Base-by-base conservation (phyloP, 768 basidiomycete genomes). In the Xerocomus brunneocitrinus region DNA sequence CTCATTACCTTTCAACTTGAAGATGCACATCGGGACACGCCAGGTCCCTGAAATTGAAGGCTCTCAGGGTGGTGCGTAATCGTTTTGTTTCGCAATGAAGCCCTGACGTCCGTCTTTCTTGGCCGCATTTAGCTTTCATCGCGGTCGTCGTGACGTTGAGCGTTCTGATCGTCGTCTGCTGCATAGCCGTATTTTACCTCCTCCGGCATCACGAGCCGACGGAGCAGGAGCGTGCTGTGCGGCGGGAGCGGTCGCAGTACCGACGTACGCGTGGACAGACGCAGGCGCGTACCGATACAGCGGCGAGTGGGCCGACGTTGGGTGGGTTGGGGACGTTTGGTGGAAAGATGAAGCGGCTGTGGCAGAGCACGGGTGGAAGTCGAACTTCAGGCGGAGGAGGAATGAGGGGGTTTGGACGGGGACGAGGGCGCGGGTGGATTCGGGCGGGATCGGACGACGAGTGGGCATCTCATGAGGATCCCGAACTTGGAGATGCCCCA, bases 71-170 rank as follows among this genome's bases (percentile, higher is more conserved):
- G 80, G 80, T 80, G 66, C 36, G 76, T 46, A 25, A 13, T 3
- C 13, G 0, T 24, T 5, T 7, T 8, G 25, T 27, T 8, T 14
- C 12, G 8, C 31, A 4, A 5, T 47, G 27, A 44, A 14, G 5
- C 4, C 4, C 22, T 34, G 22, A 45, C 32, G n/a, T 34, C 22
- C n/a, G 19, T 40, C 35, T 28, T 39, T 25, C 55, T 51, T 28
- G 14, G 19, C 46, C 5, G 4, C n/a, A n/a, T 49, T 19, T 56
- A 78, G 85, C 76, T 10, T 89, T 88, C 70, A 77, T 87, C 58
- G 81, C 70, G 4, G 68, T 88, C 36, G 73, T 88, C 38, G 78
- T 85, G 35, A 66, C 72, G 42, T 75, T 89, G 39, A 71, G 73
- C 52, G 57, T 79, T 52, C 69, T 88, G 50, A 79, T 87, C 64